Conservation (phyloP, 2,329 filamentous ascomycete genomes). For the Epichloe hybrida region DNA sequence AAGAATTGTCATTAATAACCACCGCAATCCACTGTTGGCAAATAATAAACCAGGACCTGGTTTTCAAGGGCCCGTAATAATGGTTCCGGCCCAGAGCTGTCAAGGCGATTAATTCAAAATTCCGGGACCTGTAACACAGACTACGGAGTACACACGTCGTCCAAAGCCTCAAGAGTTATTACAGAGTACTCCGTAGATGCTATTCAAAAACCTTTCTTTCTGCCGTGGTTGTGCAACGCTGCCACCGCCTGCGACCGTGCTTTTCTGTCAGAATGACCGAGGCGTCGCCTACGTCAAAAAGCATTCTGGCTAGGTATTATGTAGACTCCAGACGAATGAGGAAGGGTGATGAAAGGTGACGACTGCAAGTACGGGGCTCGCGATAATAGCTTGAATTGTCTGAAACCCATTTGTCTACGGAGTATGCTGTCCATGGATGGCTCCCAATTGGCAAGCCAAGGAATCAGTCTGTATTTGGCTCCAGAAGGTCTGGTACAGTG, state of each 20-base stretch:
- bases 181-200: neutral
- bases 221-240: neutral
- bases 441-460: no score
- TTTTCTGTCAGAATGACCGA: neutral
- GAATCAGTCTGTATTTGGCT: neutral
- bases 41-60: neutral
- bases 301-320: neutral
- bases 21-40: neutral
- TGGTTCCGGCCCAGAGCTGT: no score
- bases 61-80: neutral
- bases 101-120: neutral
- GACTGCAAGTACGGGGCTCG: no score
- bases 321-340: no score
- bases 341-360: no score
- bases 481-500: neutral
- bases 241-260: neutral
- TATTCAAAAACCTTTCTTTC: neutral
- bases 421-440: no score
- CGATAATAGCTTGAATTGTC: no score
- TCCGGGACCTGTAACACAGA: neutral
- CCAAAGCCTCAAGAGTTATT: no score
- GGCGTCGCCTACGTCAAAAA: neutral
- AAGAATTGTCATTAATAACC: no score
- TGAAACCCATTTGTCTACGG: no score
- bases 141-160: no score